Evolutionary conservation across 257 asterid species (phyloP), one percentile per base, ranked within the genome.

Genomic region (Lithospermum erythrorhizon): DNA sequence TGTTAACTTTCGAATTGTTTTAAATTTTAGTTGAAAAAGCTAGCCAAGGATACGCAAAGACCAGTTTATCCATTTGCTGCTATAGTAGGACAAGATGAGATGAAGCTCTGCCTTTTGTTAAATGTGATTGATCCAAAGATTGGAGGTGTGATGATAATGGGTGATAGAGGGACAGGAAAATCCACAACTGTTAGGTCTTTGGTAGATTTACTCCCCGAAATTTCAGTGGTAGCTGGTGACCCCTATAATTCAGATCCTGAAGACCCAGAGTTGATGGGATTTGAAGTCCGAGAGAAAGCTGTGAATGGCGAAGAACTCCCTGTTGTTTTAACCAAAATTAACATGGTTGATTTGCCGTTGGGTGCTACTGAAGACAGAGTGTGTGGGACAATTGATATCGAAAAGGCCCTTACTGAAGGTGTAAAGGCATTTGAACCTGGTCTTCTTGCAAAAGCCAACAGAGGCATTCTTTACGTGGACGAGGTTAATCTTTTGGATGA

Each of bases 71-170:
- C 96, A 2, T 93, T 89, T 76, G 79, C 98, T 51, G 97, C 98
- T 21, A 89, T 93, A 79, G 97, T 93, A 19, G 98, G 98, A 41
- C 98, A 93, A 69, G 97, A 89, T 25, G 97, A 93, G 75, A 93
- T 93, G 98, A 93, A 93, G 57, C 77, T 89, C 17, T 89, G 95
- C 76, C 94, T 86, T 27, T 69, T 84, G 55, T 64, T 89, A 68
- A 93, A 93, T 65, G 96, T 93, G 53, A 86, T 93, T 23, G 98
- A 93, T 61, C 96, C 97, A 4, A 89, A 93, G 69, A 93, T 93
- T n/a, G 97, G 98, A 57, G 96, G 97, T 11, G 98, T 93, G 37
- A 93, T 93, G 97, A 93, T 93, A 55, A 89, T 93, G 98, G 95
- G 97, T 6, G 96, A 93, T 57, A 77, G 98, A 55, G 97, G 98